Conservation (phyloP, 2,329 filamentous ascomycete species). For the Moelleriella libera region DNA sequence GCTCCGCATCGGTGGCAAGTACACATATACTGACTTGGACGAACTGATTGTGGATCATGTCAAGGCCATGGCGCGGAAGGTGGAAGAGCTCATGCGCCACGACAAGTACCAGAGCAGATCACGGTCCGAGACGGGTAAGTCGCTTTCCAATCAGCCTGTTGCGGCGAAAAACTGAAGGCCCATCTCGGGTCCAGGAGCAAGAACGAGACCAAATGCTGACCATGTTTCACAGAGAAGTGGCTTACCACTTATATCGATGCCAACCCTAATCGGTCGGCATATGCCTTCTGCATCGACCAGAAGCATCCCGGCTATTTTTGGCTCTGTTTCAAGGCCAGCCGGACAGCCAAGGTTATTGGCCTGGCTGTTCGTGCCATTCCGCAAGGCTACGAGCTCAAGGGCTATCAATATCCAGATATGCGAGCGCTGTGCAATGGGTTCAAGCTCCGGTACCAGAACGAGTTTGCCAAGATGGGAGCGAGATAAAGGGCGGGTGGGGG, state of each 20-base stretch:
- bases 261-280: conserved; percentile 85
- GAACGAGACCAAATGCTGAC: conserved; percentile 6
- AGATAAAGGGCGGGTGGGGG: conserved; percentile 9
- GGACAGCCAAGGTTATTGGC: conserved; percentile 55
- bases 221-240: conserved; percentile 63
- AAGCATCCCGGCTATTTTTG: conserved; percentile 91
- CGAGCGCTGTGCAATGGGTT: conserved; percentile 91
- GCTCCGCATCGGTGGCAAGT: conserved; percentile 74
- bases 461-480: conserved; percentile 46
- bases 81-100: conserved; percentile 87
- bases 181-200: not conserved
- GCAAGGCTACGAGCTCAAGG: conserved; percentile 82
- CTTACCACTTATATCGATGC: conserved; percentile 90
- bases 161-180: too few species aligned
- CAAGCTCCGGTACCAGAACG: conserved; percentile 62
- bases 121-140: conserved; percentile 71
- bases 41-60: conserved; percentile 95
- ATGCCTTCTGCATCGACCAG: conserved; percentile 88
- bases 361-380: conserved; percentile 87
- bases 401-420: conserved; percentile 88
- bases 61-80: conserved; percentile 94
- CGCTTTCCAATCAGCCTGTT: too few species aligned
- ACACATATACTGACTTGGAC: conserved; percentile 89
- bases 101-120: conserved; percentile 85
- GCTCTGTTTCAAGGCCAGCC: conserved; percentile 89